These are phyloP conservation scores for Penicillium paradoxum DNA, from an alignment of 495 filamentous ascomycete genomes.

Conservation along the genomic window DNA sequence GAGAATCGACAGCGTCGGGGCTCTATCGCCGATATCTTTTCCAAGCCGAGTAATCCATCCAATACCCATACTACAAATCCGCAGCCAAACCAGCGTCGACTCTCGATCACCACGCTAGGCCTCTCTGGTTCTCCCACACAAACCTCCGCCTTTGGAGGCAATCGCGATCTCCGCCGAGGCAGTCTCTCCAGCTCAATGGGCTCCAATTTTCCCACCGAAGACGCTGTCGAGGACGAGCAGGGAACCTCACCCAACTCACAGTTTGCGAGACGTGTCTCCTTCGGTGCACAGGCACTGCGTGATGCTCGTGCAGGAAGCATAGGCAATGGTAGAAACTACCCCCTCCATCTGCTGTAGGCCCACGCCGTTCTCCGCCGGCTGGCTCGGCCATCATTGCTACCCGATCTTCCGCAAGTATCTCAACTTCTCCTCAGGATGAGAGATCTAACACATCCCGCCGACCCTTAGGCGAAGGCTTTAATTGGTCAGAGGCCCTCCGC, in stretches of 20 bases:
- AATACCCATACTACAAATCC: constrained; percentile 40
- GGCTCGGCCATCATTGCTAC: constrained; percentile 18
- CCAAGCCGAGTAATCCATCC: constrained; percentile 25
- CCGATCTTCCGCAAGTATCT: constrained; percentile 39
- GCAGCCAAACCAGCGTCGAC: constrained; percentile 55
- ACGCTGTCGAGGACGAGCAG: constrained; percentile 79
- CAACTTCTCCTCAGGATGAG: constrained; percentile 36
- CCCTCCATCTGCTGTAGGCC: constrained; percentile 22
- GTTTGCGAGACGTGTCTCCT: constrained; percentile 82
- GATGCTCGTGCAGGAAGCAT: constrained; percentile 54
- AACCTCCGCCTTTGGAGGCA: constrained; percentile 48
- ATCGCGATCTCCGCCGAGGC: constrained; percentile 53
- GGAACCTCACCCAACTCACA: constrained; percentile 59
- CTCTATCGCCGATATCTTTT: constrained; percentile 49
- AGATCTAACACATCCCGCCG: constrained; percentile 46
- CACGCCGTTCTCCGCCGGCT: constrained; percentile 23
- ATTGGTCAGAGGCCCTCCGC: constrained; percentile 92
- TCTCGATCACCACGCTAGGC: constrained; percentile 83
- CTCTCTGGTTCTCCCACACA: constrained; percentile 73
- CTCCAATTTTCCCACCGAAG: constrained; percentile 72
- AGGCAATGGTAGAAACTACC: constrained; percentile 43
- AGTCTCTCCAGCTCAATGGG: constrained; percentile 70
- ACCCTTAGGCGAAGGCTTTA: constrained; percentile 80
- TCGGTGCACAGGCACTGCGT: constrained; percentile 80
- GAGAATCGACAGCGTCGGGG: constrained; percentile 41